phyloP scores from a whole-genome alignment of 2,329 filamentous ascomycete species.

The Hymenoscyphus repandus region DNA sequence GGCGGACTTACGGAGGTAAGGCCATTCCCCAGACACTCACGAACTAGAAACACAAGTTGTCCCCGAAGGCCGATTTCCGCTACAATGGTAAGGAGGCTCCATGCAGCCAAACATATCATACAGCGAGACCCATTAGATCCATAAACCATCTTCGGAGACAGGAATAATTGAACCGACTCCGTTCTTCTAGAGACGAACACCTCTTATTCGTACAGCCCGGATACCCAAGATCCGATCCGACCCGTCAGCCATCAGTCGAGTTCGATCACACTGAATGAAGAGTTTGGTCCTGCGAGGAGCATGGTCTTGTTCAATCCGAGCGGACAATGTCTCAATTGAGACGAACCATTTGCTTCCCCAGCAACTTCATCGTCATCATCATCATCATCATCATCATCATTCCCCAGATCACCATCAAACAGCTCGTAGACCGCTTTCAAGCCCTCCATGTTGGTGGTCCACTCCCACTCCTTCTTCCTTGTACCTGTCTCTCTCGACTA shows the following conservation, averaged over 20 bases:
- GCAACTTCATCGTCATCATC: background rate
- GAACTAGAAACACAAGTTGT: too few species aligned
- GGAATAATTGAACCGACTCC: too few species aligned
- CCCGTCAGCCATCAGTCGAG: background rate
- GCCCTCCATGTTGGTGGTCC: slow-evolving; percentile 8
- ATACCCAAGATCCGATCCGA: background rate
- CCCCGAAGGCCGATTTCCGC: too few species aligned
- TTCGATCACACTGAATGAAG: slow-evolving; percentile 12
- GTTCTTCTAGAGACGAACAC: too few species aligned
- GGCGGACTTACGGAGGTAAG: too few species aligned
- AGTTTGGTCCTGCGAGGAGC: slow-evolving; percentile 3
- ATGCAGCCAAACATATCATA: too few species aligned
- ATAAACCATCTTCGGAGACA: too few species aligned
- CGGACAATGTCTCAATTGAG: background rate
- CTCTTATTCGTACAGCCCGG: too few species aligned
- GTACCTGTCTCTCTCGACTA: slow-evolving; percentile 13
- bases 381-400: background rate
- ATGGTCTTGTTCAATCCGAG: background rate
- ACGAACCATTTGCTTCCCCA: background rate
- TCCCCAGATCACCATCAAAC: slow-evolving; percentile 7
- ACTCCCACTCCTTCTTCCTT: slow-evolving; percentile 16
- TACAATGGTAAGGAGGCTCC: too few species aligned
- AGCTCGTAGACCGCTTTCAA: slow-evolving; percentile 6
- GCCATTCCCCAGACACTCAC: too few species aligned
- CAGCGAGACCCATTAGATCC: too few species aligned